Percentiles rank a stretch among this genome's conserved stretches.
phyloP scores from a whole-genome alignment of 179 eudicot species.

The Beta macrorhiza region DNA sequence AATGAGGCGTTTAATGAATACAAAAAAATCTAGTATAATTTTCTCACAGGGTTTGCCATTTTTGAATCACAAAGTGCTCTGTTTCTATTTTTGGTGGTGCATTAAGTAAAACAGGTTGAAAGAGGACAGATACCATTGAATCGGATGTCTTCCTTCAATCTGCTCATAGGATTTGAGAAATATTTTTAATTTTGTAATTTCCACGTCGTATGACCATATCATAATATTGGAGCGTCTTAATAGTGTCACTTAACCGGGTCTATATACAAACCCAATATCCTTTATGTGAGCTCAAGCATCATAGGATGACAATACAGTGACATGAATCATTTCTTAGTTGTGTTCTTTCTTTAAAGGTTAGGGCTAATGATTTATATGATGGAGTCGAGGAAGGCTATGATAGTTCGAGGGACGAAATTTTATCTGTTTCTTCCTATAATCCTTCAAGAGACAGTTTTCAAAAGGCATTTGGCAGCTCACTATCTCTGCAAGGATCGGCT shows the following conservation, averaged over 20 bases:
- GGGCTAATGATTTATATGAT: constrained; percentile 74
- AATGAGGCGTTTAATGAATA: too few relatives aligned
- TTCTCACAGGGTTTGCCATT: too few relatives aligned
- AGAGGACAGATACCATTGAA: not conserved
- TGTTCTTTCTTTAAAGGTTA: constrained; percentile 48
- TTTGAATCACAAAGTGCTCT: not conserved
- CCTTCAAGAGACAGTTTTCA: constrained; percentile 62
- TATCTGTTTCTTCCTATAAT: constrained; percentile 89
- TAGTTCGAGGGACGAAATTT: constrained; percentile 82
- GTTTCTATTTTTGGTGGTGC: not conserved
- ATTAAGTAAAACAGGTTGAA: not conserved
- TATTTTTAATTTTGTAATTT: not conserved
- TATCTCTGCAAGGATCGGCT: constrained; percentile 71
- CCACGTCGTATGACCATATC: not conserved
- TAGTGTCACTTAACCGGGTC: not conserved
- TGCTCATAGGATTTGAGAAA: not conserved
- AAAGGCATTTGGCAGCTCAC: constrained; percentile 72
- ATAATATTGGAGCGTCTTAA: not conserved
- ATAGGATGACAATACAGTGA: not conserved
- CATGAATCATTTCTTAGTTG: constrained; percentile 10
- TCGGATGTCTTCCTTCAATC: not conserved
- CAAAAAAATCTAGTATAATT: too few relatives aligned
- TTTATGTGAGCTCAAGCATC: not conserved
- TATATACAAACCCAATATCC: not conserved
- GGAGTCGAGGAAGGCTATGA: constrained; percentile 91